Evolutionary conservation across 2,329 filamentous ascomycete species (phyloP).

Genomic region (Seiridium unicorne): DNA sequence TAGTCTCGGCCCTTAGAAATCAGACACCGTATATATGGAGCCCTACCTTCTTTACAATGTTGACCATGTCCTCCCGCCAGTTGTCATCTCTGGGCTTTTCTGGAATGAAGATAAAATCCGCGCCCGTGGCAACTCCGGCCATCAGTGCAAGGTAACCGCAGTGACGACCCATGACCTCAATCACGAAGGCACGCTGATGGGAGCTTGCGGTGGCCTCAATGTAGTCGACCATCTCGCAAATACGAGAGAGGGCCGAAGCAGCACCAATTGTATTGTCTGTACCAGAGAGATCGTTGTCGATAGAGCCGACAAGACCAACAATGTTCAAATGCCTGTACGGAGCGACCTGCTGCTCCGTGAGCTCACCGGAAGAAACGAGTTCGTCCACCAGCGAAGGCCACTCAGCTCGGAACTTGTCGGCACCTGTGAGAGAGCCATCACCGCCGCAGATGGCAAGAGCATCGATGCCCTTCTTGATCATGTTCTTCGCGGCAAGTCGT

Average conservation of each 20-base stretch:
- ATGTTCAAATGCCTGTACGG: conserved; percentile 90
- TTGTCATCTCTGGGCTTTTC: conserved; percentile 85
- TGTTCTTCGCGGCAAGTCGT: conserved; percentile 85
- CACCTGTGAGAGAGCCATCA: conserved; percentile 93
- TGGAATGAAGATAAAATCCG: conserved; percentile 95
- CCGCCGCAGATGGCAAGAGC: conserved; percentile 96
- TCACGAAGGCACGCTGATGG: conserved; percentile 93
- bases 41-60: conserved; percentile 67
- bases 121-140: conserved; percentile 90
- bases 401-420: conserved; percentile 87
- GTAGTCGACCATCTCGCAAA: conserved; percentile 94
- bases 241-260: conserved; percentile 88
- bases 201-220: conserved; percentile 94
- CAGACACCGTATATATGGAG: not conserved
- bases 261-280: conserved; percentile 97
- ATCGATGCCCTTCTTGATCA: conserved; percentile 90
- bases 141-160: conserved; percentile 97
- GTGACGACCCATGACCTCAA: conserved; percentile 98
- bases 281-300: conserved; percentile 96
- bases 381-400: conserved; percentile 89
- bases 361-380: conserved; percentile 71
- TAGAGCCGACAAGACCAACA: conserved; percentile 92
- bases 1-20: conserved; percentile 5
- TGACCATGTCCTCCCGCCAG: conserved; percentile 87
- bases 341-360: conserved; percentile 68